Evolutionary conservation across 1,284 basidiomycete species (phyloP).

Genomic region (Volvariella volvacea): DNA sequence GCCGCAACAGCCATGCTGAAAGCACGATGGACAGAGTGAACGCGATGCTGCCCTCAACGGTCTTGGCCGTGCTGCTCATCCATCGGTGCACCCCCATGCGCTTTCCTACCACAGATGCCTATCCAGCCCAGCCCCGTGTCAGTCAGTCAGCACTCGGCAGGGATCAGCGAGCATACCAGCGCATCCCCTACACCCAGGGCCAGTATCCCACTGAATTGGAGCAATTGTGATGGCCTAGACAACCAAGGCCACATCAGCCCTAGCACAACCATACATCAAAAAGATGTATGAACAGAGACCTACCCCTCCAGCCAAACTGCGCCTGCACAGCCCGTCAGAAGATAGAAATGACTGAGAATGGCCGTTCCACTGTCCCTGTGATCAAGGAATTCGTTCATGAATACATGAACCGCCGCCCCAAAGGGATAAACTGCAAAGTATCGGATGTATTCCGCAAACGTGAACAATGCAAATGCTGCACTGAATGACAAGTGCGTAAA

Average conservation of each 20-base stretch:
- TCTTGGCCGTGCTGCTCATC: constrained; percentile 82
- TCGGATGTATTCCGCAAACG: constrained; percentile 93
- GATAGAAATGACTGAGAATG: constrained; percentile 95
- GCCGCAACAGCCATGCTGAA: constrained; percentile 65
- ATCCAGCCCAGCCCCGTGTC: constrained; percentile 4
- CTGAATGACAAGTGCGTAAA: constrained; percentile 95
- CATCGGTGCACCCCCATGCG: constrained; percentile 76
- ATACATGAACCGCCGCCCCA: constrained; percentile 89
- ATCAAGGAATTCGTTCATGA: constrained; percentile 97
- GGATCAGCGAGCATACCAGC: constrained; percentile 45
- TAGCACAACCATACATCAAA: constrained; percentile 5
- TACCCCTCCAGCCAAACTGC: constrained; percentile 94
- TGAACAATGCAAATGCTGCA: constrained; percentile 88
- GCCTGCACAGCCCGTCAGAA: constrained; percentile 91
- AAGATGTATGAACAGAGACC: constrained; percentile 23
- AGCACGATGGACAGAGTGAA: constrained; percentile 71
- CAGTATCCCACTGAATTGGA: constrained; percentile 88
- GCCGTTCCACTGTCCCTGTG: constrained; percentile 94
- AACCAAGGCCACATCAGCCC: constrained; percentile 5
- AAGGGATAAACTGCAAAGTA: constrained; percentile 99
- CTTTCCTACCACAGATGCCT: constrained; percentile 92
- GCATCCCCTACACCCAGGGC: constrained; percentile 93
- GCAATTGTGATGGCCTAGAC: constrained; percentile 58
- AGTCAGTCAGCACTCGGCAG: background rate
- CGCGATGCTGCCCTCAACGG: constrained; percentile 85